These are phyloP conservation scores for Elongisporangium anandrum DNA, from an alignment of 352 stramenopile species.

Conservation along the genomic window DNA sequence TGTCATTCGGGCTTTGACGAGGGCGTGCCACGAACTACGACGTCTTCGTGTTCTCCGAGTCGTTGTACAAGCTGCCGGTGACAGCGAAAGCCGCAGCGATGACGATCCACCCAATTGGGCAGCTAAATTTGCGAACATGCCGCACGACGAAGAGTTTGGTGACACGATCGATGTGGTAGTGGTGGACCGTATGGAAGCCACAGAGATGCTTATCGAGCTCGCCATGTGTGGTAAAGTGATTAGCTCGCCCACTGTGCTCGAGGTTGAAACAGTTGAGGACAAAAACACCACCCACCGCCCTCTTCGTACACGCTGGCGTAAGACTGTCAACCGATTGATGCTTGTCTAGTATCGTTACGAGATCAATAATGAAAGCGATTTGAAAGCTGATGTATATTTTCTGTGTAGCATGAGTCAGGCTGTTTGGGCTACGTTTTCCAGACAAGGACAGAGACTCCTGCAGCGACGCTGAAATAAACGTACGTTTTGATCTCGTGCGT, in stretches of 20 bases:
- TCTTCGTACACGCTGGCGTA: constrained; percentile 23
- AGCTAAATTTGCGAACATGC: constrained; percentile 49
- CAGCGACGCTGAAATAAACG: constrained; percentile 92
- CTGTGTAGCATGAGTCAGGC: background rate
- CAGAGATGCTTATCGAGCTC: constrained; percentile 65
- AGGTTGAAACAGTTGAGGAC: constrained; percentile 4
- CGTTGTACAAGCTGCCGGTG: constrained; percentile 43
- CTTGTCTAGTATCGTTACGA: constrained; percentile 22
- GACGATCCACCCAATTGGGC: constrained; percentile 22
- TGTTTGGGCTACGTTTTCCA: constrained; percentile 69
- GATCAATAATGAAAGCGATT: background rate
- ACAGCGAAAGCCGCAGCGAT: constrained; percentile 11
- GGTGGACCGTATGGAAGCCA: constrained; percentile 53
- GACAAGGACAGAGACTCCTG: constrained; percentile 89
- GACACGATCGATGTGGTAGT: constrained; percentile 66
- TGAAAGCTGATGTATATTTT: background rate
- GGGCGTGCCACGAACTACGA: constrained; percentile 39
- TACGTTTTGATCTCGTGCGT: constrained; percentile 96
- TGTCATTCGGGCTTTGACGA: constrained; percentile 44
- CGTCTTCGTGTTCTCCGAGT: constrained; percentile 49
- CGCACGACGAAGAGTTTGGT: constrained; percentile 39
- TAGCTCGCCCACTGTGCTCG: constrained; percentile 33
- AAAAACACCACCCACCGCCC: background rate
- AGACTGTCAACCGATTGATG: constrained; percentile 45
- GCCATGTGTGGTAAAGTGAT: constrained; percentile 58